These are phyloP conservation scores for Chenopodium album DNA, from an alignment of 148 eudicot genomes.

Conservation along the genomic window DNA sequence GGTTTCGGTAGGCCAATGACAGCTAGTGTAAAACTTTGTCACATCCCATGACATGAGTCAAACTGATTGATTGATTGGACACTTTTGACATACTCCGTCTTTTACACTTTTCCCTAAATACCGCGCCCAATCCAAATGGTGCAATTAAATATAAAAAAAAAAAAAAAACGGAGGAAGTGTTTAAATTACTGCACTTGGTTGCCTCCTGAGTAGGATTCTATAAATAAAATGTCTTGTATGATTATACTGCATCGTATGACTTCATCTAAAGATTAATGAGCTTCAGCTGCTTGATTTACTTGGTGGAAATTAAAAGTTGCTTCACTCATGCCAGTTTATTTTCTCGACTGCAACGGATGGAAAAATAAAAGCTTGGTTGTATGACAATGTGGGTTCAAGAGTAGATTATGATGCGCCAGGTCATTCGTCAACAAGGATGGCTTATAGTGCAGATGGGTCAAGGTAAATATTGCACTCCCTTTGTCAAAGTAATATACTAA, in stretches of 20 bases:
- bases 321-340: constrained; percentile 55
- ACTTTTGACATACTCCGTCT: too few relatives aligned
- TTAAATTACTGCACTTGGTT: too few relatives aligned
- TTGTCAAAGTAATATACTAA: not conserved
- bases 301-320: not conserved
- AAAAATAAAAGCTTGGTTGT: constrained; percentile 96
- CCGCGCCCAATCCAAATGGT: too few relatives aligned
- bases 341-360: constrained; percentile 93
- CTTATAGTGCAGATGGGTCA: constrained; percentile 89
- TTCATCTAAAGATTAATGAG: not conserved
- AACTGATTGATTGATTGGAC: too few relatives aligned
- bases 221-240: not conserved
- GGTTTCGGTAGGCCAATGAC: too few relatives aligned
- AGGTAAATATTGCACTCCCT: constrained; percentile 42
- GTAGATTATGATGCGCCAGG: constrained; percentile 99
- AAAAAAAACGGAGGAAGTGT: too few relatives aligned
- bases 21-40: too few relatives aligned
- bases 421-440: constrained; percentile 78
- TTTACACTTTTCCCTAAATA: too few relatives aligned
- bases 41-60: too few relatives aligned
- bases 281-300: not conserved
- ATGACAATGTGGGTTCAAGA: constrained; percentile 81
- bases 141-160: too few relatives aligned
- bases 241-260: not conserved
- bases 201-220: not conserved